Evolutionary conservation across 139 green algal genomes (phyloP).

Genomic region (Chlamydomonas asymmetrica): DNA sequence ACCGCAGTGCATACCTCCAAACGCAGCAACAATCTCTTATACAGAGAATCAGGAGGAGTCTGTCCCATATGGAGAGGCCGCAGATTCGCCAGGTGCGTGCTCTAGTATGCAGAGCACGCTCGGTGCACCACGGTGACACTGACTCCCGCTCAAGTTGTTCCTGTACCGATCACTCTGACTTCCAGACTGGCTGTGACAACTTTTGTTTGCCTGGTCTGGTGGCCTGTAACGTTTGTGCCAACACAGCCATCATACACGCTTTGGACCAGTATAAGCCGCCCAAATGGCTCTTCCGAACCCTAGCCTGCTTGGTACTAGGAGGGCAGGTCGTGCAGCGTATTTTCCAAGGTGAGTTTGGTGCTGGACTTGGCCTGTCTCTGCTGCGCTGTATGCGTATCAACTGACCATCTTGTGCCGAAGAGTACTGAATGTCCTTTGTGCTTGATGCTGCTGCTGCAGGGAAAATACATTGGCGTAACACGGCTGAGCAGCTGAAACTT

Average conservation of each 20-base stretch:
- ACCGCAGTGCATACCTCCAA: too few relatives aligned
- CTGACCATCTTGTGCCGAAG: neutral
- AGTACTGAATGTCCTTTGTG: neutral
- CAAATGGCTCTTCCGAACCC: conserved; percentile 77
- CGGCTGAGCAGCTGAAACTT: conserved; percentile 88
- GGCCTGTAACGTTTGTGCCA: neutral
- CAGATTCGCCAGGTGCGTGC: too few relatives aligned
- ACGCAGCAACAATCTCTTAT: too few relatives aligned
- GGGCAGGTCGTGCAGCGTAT: conserved; percentile 84
- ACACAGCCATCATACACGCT: conserved; percentile 33
- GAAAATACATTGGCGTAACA: conserved; percentile 90
- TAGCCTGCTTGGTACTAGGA: conserved; percentile 76
- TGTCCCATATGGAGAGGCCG: too few relatives aligned
- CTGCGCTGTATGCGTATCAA: neutral
- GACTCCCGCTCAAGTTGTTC: too few relatives aligned
- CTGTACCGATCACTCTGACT: too few relatives aligned
- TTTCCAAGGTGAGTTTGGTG: conserved; percentile 53
- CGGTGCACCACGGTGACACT: too few relatives aligned
- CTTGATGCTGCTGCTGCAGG: conserved; percentile 40
- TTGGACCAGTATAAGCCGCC: conserved; percentile 59
- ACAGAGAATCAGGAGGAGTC: too few relatives aligned
- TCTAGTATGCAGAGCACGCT: too few relatives aligned
- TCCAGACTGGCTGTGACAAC: too few relatives aligned
- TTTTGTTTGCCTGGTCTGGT: neutral
- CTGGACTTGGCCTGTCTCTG: neutral